A percentile compares a stretch with the other conserved stretches of the same genome.
These are phyloP conservation scores for Poterioochromonas sp. DNA, from an alignment of 352 stramenopile species.

Conservation along the genomic window DNA sequence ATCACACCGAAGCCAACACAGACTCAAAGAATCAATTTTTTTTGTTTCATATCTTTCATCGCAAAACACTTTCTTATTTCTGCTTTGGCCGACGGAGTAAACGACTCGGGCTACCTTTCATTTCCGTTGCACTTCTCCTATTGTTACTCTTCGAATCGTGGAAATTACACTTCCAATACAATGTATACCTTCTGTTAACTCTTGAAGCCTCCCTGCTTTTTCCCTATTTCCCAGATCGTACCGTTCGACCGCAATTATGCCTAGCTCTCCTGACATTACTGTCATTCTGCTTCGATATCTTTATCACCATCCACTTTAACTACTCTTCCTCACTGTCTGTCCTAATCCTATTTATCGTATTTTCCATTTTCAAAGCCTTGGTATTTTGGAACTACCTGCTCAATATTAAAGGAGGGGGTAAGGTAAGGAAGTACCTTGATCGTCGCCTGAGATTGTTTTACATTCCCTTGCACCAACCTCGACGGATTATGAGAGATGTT, in stretches of 20 bases:
- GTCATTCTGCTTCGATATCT: not conserved
- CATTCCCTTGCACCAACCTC: not conserved
- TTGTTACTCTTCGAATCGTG: not conserved
- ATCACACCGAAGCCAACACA: not conserved
- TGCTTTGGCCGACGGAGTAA: not conserved
- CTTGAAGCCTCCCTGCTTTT: not conserved
- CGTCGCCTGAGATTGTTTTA: slow-evolving; percentile 1
- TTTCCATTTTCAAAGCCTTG: not conserved
- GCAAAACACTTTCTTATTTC: not conserved
- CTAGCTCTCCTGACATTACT: not conserved
- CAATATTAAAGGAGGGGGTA: not conserved
- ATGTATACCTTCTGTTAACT: not conserved
- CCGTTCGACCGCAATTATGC: not conserved
- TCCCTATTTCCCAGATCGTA: not conserved
- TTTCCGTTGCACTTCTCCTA: not conserved
- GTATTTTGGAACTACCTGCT: not conserved
- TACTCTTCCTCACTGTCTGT: not conserved
- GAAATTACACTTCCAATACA: not conserved
- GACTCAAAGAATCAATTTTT: not conserved
- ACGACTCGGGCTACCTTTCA: not conserved
- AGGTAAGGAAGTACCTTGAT: not conserved
- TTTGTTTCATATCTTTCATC: not conserved
- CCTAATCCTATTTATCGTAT: not conserved
- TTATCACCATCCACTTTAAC: not conserved
- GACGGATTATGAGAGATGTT: slow-evolving; percentile 19